Conservation (phyloP, 768 basidiomycete genomes). For the Paxillus ammoniavirescens region DNA sequence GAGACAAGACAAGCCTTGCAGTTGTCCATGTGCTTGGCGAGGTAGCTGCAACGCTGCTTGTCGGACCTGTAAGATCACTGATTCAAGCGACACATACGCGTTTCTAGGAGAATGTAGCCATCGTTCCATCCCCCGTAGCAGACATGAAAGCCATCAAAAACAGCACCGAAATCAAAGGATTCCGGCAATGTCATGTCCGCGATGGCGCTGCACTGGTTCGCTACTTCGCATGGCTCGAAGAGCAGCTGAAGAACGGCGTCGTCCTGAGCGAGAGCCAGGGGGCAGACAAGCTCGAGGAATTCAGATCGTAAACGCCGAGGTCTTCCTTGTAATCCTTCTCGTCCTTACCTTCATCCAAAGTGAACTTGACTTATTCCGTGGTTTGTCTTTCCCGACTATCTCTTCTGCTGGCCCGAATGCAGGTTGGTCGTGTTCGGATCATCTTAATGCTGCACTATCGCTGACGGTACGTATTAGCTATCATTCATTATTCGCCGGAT, state of each 20-base stretch:
- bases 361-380: conserved; percentile 76
- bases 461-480: conserved; percentile 45
- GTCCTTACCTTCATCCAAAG: conserved; percentile 36
- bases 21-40: conserved; percentile 78
- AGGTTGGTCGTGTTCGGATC: conserved; percentile 45
- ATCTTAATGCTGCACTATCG: background rate
- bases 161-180: conserved; percentile 79
- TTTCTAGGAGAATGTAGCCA: conserved; percentile 53
- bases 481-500: conserved; percentile 92
- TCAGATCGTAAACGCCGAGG: conserved; percentile 62
- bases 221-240: conserved; percentile 96
- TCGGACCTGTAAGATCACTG: background rate
- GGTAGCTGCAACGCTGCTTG: conserved; percentile 32
- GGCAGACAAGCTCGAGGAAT: conserved; percentile 75
- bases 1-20: conserved; percentile 77
- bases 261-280: conserved; percentile 77
- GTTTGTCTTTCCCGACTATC: conserved; percentile 89
- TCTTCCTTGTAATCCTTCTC: background rate
- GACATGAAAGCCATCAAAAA: conserved; percentile 85
- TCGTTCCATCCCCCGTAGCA: conserved; percentile 69
- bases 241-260: conserved; percentile 61
- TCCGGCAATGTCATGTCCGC: conserved; percentile 83
- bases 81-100: background rate
- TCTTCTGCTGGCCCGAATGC: conserved; percentile 92
- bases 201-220: conserved; percentile 85